Evolutionary conservation across 768 basidiomycete species (phyloP), one percentile per base, ranked within the genome.

Genomic region (Asterophora lycoperdoides): DNA sequence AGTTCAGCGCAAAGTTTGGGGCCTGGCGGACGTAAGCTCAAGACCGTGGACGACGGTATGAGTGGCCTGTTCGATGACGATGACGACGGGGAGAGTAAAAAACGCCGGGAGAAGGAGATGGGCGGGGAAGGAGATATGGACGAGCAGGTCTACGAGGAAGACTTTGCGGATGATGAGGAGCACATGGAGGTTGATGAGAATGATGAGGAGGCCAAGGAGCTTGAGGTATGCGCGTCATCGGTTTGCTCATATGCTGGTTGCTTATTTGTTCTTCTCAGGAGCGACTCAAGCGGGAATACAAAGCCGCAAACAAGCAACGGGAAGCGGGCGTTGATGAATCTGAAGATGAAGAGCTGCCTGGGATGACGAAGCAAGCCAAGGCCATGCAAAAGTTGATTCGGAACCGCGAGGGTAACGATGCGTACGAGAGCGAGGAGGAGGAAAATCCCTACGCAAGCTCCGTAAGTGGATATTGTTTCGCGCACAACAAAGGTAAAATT

Each of bases 101-200:
- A 70, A 54, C 72, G 76, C 37, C 64, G 71, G 46, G 76, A 78
- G 61, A 76, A 71, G 52, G 84, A 86, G 58, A 71, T 77, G 56
- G 87, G 84, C 13, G 83, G 72, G 15, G 90, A 93, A 54, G 89
- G 88, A 5, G 88, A 88, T 59, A 60, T 87, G 51, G 91, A 93
- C 59, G 91, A 93, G 63, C 76, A 88, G 46, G 74, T 84, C 6
- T 93, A 80, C 55, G 89, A 93, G 58, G 88, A 86, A 58, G 85
- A 88, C 14, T 86, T 91, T 59, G 86, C 87, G 2, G 91, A 93
- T 58, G 91, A 93, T 51, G 91, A 93, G 29, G 91, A 93, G 59
- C 81, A 81, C 58, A 77, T 82, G 65, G 77, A 77, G 13, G 76
- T 80, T 10, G 86, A 87, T 46, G 78, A 80, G 47, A 80, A 90